Evolutionary conservation across 73 alveolate species (phyloP), one percentile per base, ranked within the genome.

Genomic region (Uronychia binucleata): DNA sequence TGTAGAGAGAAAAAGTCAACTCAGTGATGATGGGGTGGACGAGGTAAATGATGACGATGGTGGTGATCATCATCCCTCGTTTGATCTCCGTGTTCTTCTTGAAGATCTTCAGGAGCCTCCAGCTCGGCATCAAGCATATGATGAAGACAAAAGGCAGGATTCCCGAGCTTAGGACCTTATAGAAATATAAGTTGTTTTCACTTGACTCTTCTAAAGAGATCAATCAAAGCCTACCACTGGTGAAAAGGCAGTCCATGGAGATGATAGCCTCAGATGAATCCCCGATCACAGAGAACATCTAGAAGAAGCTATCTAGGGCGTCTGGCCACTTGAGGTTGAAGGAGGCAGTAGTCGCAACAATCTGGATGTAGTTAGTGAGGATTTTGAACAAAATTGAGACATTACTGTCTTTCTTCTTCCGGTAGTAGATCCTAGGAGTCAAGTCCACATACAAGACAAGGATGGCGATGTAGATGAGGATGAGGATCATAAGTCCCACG

Each of bases 291-390:
- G 11, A 11, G 74, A 57, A 11, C 0, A 30, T 34, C 46, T 74
- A 29, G 0, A 82, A 34, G 1, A 26, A 1, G 0, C 29, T 86
- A 0, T n/a, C 34, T 25, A 80, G 80, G 14, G 81, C 32, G 0
- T 19, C 82, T 59, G 90, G 90, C 30, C 75, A 83, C 28, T 35
- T 78, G n/a, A 85, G 33, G 31, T 85, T 79, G 33, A 79, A 85
- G 11, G 77, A n/a, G 30, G 77, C n/a, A 28, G 91, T 57, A 11
- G 60, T 74, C n/a, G 75, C 31, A 1, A 85, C 80, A 33, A 85
- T 29, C 34, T 85, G 91, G 5, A 85, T 0, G 57, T 85, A 85
- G 59, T 79, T 85, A 14, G 80, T 33, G 35, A 85, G 0, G 59
- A 85, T 85, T 33, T 79, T 78, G 28, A 85, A 30, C 25, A 75